These are phyloP conservation scores for Opeltia flavorubescens DNA, from an alignment of 495 filamentous ascomycete genomes.

Conservation along the genomic window DNA sequence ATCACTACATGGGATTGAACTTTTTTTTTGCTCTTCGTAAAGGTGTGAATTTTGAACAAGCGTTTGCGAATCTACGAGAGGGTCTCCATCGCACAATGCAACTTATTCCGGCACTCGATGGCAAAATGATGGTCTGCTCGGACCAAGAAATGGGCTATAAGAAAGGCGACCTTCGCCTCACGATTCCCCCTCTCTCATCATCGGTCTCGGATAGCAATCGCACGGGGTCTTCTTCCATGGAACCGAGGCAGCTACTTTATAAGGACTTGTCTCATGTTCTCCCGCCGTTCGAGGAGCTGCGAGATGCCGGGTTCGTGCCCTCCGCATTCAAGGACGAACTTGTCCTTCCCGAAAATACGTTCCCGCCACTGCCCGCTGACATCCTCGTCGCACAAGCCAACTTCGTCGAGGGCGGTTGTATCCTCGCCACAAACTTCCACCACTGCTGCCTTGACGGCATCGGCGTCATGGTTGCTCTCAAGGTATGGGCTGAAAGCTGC, in stretches of 20 bases:
- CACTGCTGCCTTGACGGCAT: slow-evolving; percentile 19
- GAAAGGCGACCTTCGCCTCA: slow-evolving; percentile 16
- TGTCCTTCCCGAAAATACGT: slow-evolving; percentile 14
- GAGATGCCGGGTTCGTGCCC: slow-evolving; percentile 14
- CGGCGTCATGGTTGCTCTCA: slow-evolving; percentile 19
- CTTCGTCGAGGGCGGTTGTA: slow-evolving; percentile 23
- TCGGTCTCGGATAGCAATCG: neutral
- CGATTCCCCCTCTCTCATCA: slow-evolving; percentile 10
- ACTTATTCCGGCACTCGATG: slow-evolving; percentile 18
- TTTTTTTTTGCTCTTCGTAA: slow-evolving; percentile 18
- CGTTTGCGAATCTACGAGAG: slow-evolving; percentile 15
- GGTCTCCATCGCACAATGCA: slow-evolving; percentile 20
- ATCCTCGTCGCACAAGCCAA: slow-evolving; percentile 14
- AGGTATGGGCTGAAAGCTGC: slow-evolving; percentile 23
- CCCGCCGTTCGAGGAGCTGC: slow-evolving; percentile 18
- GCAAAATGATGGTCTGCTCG: slow-evolving; percentile 18
- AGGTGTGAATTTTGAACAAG: slow-evolving; percentile 14
- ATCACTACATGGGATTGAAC: slow-evolving; percentile 16
- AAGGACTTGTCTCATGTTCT: slow-evolving; percentile 15
- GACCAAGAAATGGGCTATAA: slow-evolving; percentile 20
- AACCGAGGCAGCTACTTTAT: slow-evolving; percentile 11
- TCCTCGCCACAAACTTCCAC: slow-evolving; percentile 17
- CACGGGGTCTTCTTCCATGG: slow-evolving; percentile 3
- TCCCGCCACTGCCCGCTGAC: slow-evolving; percentile 17
- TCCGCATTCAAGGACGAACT: slow-evolving; percentile 15